Percentiles rank a stretch among this genome's conserved stretches.
phyloP scores from a whole-genome alignment of 1,139 yeast species.

The Saccharomycopsis phalli region DNA sequence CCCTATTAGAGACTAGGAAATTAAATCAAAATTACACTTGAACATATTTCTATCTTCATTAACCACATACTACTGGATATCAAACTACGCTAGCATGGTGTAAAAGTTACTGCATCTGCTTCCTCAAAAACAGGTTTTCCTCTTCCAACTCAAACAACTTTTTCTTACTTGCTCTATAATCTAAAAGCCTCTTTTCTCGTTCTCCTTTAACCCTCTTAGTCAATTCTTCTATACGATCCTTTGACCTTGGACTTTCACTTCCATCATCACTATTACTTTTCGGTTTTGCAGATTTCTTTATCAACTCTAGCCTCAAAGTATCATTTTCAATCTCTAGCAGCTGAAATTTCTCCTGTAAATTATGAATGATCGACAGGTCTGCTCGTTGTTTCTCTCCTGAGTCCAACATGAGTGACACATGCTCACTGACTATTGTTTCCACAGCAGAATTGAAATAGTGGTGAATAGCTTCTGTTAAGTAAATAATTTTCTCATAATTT shows the following conservation, averaged over 20 bases:
- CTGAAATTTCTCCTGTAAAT: slow-evolving; percentile 5
- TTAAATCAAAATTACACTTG: too few species aligned
- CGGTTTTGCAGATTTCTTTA: neutral
- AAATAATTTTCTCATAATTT: slow-evolving; percentile 16
- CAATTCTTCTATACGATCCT: slow-evolving; percentile 50
- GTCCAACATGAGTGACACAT: slow-evolving; percentile 8
- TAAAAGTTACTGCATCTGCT: slow-evolving; percentile 3
- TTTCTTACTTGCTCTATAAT: slow-evolving; percentile 44
- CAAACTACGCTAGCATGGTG: too few species aligned
- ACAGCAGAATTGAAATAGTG: slow-evolving; percentile 14
- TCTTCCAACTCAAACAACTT: slow-evolving; percentile 45
- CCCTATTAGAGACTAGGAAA: too few species aligned
- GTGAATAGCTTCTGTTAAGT: slow-evolving; percentile 14
- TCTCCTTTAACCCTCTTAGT: slow-evolving; percentile 61
- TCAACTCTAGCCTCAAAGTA: slow-evolving; percentile 1
- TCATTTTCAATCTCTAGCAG: slow-evolving; percentile 4
- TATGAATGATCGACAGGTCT: slow-evolving; percentile 8
- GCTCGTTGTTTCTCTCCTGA: slow-evolving; percentile 10
- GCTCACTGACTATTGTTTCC: slow-evolving; percentile 11
- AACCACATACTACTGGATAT: too few species aligned
- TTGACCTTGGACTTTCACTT: slow-evolving; percentile 29
- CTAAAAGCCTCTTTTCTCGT: slow-evolving; percentile 58
- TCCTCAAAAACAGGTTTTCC: slow-evolving; percentile 28
- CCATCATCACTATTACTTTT: neutral
- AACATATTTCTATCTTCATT: too few species aligned